Conservation (phyloP, 257 asterid species). For the Capsicum rhomboideum region DNA sequence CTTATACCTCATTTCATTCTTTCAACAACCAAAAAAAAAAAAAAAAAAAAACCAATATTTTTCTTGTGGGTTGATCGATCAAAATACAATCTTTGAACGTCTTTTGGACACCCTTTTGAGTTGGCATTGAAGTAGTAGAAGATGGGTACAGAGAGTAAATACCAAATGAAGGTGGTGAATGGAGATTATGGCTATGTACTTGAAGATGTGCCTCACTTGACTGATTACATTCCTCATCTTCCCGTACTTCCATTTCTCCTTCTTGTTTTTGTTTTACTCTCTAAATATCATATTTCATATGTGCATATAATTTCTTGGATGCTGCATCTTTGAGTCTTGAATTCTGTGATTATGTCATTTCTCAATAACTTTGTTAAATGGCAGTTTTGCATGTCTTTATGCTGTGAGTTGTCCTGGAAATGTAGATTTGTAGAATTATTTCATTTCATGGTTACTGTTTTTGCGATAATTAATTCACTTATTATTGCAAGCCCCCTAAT, state of each 20-base stretch:
- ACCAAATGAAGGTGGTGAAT: constrained; percentile 50
- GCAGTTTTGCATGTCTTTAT: neutral
- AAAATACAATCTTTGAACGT: neutral
- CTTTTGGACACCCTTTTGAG: neutral
- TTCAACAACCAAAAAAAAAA: neutral
- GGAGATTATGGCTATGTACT: constrained; percentile 79
- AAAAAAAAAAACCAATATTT: neutral
- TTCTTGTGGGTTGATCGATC: neutral
- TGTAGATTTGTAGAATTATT: neutral
- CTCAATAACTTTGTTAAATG: neutral
- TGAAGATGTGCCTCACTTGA: constrained; percentile 84
- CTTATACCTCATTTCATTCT: neutral
- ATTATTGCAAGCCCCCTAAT: too few relatives aligned
- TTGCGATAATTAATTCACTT: neutral
- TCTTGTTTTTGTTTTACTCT: neutral
- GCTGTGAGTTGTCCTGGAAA: neutral
- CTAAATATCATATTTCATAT: neutral
- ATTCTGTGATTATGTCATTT: neutral
- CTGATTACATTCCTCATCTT: constrained; percentile 76
- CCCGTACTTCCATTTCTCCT: constrained; percentile 25
- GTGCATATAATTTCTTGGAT: neutral
- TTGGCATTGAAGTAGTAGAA: neutral
- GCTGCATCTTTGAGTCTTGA: neutral
- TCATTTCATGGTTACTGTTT: neutral
- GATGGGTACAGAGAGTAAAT: constrained; percentile 23